Conservation (phyloP, 2,329 filamentous ascomycete species). For the Colletotrichum tamarilloi region DNA sequence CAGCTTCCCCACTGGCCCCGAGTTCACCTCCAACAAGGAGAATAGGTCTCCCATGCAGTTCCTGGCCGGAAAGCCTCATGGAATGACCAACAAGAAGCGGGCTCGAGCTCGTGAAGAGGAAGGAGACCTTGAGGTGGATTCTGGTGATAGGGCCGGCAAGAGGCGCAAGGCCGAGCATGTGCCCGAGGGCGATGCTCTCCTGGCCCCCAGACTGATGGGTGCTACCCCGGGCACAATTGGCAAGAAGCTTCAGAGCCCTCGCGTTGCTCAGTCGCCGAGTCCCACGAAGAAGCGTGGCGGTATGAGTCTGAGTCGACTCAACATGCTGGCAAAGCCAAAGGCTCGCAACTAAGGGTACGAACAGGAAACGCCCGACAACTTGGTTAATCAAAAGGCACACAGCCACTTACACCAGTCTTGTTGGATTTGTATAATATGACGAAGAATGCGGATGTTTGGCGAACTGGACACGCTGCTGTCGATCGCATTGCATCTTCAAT, state of each 20-base stretch:
- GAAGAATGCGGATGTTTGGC: not conserved
- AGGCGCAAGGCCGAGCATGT: constrained; percentile 65
- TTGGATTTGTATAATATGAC: constrained; percentile 30
- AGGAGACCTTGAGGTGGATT: constrained; percentile 68
- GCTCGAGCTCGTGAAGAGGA: constrained; percentile 68
- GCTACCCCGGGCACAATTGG: constrained; percentile 46
- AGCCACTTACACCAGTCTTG: not conserved
- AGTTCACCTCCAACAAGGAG: constrained; percentile 62
- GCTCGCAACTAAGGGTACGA: constrained; percentile 54
- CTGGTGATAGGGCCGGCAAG: constrained; percentile 65
- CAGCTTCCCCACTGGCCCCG: constrained; percentile 56
- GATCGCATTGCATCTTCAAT: not conserved
- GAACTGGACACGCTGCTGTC: not conserved
- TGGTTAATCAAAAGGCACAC: not conserved
- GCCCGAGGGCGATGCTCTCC: constrained; percentile 62
- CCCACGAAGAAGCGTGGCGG: constrained; percentile 64
- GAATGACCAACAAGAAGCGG: constrained; percentile 74
- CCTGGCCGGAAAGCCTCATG: constrained; percentile 66
- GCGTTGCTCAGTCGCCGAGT: constrained; percentile 45
- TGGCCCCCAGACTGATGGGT: constrained; percentile 59
- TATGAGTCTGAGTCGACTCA: constrained; percentile 68
- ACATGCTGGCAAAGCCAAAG: constrained; percentile 72
- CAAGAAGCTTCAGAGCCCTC: constrained; percentile 49
- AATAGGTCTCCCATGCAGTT: constrained; percentile 57
- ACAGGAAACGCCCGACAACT: not conserved